Evolutionary conservation across 768 basidiomycete species (phyloP).

Genomic region (Crassisporium funariophilum): DNA sequence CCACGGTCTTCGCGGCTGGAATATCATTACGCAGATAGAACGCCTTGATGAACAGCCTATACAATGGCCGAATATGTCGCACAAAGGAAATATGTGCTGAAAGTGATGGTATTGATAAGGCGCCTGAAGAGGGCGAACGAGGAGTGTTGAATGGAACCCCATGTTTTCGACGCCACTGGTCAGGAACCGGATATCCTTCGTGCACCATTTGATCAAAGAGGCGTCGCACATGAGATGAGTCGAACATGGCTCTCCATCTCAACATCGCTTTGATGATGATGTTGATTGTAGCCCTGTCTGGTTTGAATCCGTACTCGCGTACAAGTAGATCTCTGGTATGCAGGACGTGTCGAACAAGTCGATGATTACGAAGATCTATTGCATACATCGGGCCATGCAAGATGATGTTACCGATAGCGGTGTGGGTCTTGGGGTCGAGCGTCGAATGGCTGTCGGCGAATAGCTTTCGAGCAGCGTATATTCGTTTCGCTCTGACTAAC

Average conservation of each 20-base stretch:
- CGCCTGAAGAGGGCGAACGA: conserved; percentile 10
- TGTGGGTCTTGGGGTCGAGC: conserved; percentile 34
- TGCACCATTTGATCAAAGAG: conserved; percentile 69
- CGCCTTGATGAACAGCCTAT: conserved; percentile 72
- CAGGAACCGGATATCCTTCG: conserved; percentile 56
- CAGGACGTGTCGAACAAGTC: conserved; percentile 46
- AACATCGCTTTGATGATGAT: conserved; percentile 65
- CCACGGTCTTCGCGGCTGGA: conserved; percentile 51
- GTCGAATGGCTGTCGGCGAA: conserved; percentile 31
- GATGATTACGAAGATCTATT: conserved; percentile 39
- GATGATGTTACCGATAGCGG: conserved; percentile 58
- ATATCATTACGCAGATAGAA: conserved; percentile 58
- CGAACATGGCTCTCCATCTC: conserved; percentile 48
- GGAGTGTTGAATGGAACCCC: conserved; percentile 50
- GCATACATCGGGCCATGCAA: conserved; percentile 44
- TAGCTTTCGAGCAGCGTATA: conserved; percentile 45
- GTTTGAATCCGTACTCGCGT: conserved; percentile 48
- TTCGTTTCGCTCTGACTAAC: conserved; percentile 43
- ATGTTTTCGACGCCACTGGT: conserved; percentile 26
- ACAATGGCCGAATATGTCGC: conserved; percentile 66
- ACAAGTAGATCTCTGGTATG: conserved; percentile 45
- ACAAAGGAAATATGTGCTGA: conserved; percentile 51
- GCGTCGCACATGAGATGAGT: conserved; percentile 43
- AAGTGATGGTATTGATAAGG: conserved; percentile 38
- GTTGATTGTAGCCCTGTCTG: conserved; percentile 73